Conservation (phyloP, 177 flowering plant species). For the Vitis hybrid region DNA sequence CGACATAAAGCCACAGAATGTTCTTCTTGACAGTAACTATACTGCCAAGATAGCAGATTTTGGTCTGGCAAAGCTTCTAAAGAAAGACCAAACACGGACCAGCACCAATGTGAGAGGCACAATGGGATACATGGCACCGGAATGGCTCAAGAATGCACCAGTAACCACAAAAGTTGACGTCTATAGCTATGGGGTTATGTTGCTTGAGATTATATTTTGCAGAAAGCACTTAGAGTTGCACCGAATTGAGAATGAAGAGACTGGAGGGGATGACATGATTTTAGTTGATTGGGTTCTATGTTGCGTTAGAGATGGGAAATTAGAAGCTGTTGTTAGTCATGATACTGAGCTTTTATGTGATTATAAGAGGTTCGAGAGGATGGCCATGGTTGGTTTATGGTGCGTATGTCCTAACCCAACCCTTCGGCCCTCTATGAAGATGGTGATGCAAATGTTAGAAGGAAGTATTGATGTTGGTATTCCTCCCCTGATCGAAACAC, state of each 20-base stretch:
- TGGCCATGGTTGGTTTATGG: slow-evolving; percentile 27
- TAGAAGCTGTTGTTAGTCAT: slow-evolving; percentile 4
- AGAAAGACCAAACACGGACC: slow-evolving; percentile 21
- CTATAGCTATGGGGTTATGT: slow-evolving; percentile 34
- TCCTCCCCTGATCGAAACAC: too few species aligned
- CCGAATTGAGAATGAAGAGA: slow-evolving; percentile 8
- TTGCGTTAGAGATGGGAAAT: slow-evolving; percentile 10
- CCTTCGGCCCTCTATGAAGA: too few species aligned
- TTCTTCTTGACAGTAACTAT: slow-evolving; percentile 23
- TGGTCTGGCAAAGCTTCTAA: slow-evolving; percentile 28
- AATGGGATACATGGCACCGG: slow-evolving; percentile 37
- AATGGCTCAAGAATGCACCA: slow-evolving; percentile 27
- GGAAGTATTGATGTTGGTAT: too few species aligned
- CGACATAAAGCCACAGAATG: slow-evolving; percentile 37
- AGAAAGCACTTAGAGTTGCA: slow-evolving; percentile 16
- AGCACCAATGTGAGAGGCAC: slow-evolving; percentile 28
- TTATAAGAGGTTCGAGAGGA: slow-evolving; percentile 22
- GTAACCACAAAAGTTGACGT: slow-evolving; percentile 32
- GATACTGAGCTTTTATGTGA: slow-evolving; percentile 17
- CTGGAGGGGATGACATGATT: slow-evolving; percentile 13
- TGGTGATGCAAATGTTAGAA: too few species aligned
- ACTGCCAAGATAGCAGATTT: slow-evolving; percentile 30
- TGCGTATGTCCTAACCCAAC: slow-evolving; percentile 1
- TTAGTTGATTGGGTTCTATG: slow-evolving; percentile 18
- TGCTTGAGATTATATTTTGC: slow-evolving; percentile 30